Evolutionary conservation across 1,284 basidiomycete genomes (phyloP), one percentile per base, ranked within the genome.

Genomic region (Flammula alnicola): DNA sequence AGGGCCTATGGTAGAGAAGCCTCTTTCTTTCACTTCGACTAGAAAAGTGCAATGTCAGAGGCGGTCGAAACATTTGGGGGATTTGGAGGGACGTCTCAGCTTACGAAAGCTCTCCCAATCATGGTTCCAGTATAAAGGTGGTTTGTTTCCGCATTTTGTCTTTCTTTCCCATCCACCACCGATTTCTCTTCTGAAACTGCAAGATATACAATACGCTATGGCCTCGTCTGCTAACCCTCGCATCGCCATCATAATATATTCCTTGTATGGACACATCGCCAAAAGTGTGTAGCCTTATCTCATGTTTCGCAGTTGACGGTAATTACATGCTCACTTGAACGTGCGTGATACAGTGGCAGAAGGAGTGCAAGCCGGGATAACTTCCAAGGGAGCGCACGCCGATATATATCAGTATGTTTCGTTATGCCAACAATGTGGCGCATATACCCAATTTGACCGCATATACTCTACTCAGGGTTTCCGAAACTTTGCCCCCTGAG

Each of bases 401-500:
- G 81, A 80, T 40, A 86, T 92, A 59, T 92, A 78, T 74, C 87
- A 91, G 84, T 88, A 56, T 57, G 84, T 73, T 2, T 11, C 32
- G 30, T 26, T 23, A n/a, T 59, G 58, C 5, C 20, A 10, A n/a
- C 38, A 5, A 32, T 41, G 3, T 48, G 22, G 39, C 3, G 45
- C 19, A 16, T 40, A n/a, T 19, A n/a, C n/a, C n/a, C n/a, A n/a
- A n/a, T n/a, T n/a, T n/a, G n/a, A n/a, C n/a, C n/a, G n/a, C n/a
- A n/a, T n/a, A n/a, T n/a, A n/a, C n/a, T n/a, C 53, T n/a, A n/a
- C n/a, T n/a, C 53, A 88, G 86, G 68, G 83, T 95, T 62, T 69
- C 84, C 49, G 95, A 98, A 75, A 97, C 93, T 2, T 84, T 96
- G 47, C 67, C 88, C 2, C 70, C 81, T 9, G 90, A 94, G 22